Conservation (phyloP, 768 basidiomycete genomes). For the Mycena chlorophos region DNA sequence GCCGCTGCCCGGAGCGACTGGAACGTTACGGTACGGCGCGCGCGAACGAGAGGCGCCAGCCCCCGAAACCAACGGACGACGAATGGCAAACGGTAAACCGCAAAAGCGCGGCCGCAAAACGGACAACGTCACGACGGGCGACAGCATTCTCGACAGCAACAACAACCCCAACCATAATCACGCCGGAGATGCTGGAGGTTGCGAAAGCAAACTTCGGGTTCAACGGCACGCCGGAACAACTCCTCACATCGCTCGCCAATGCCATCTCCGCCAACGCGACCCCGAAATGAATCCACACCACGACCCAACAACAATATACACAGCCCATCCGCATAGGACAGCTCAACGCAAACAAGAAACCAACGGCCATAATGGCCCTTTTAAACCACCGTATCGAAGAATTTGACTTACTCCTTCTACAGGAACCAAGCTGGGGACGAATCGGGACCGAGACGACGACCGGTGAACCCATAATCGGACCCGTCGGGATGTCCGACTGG, state of each 20-base stretch:
- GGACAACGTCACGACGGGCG: no score
- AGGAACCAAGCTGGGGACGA: slow-evolving; percentile 27
- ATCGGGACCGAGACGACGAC: slow-evolving; percentile 18
- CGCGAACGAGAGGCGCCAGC: background rate
- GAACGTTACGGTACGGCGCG: background rate
- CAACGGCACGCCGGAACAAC: background rate
- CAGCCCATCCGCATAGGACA: background rate
- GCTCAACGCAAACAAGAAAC: background rate
- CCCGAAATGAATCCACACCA: background rate
- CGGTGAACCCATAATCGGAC: slow-evolving; percentile 10
- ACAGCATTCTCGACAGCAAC: background rate
- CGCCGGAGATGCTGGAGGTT: background rate
- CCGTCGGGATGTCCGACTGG: slow-evolving; percentile 14
- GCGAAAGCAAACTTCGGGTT: no score
- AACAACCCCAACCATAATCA: background rate
- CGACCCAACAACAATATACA: background rate
- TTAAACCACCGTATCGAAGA: slow-evolving; percentile 13
- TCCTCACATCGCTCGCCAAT: background rate
- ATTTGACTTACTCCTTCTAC: slow-evolving; percentile 27
- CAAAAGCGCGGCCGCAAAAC: background rate
- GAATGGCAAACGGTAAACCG: slow-evolving; percentile 2
- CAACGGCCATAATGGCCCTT: background rate
- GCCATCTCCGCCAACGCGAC: no score
- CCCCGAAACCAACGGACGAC: background rate
- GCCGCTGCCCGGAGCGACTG: slow-evolving; percentile 8